Evolutionary conservation across 768 basidiomycete species (phyloP).

Genomic region (Mrakia frigida): DNA sequence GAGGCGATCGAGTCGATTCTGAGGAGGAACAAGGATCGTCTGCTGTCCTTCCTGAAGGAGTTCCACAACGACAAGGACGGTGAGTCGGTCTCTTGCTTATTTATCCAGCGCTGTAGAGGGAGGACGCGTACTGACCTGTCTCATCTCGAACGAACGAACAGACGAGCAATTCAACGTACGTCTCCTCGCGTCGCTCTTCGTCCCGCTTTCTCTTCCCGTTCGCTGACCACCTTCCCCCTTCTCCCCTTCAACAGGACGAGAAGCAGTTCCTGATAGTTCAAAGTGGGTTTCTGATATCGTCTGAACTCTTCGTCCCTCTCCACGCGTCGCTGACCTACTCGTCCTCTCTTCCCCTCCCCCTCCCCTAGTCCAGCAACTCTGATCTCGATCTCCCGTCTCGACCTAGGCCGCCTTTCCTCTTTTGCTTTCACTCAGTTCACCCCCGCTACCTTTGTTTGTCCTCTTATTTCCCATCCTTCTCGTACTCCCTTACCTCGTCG

Average conservation of each 20-base stretch:
- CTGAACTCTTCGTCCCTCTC: background rate
- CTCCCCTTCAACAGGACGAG: conserved; percentile 60
- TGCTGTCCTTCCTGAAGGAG: conserved; percentile 76
- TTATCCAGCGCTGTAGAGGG: background rate
- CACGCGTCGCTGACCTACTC: background rate
- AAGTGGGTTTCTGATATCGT: too few species aligned
- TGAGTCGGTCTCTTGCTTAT: conserved; percentile 33
- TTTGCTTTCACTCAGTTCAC: background rate
- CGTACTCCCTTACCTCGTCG: background rate
- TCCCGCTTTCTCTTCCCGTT: background rate
- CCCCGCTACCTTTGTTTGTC: background rate
- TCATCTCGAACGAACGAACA: conserved; percentile 39
- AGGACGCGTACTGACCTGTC: background rate
- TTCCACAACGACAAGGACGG: conserved; percentile 99
- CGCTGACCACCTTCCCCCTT: conserved; percentile 14
- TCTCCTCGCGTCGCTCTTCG: conserved; percentile 28
- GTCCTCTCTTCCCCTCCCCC: background rate
- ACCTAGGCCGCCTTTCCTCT: background rate
- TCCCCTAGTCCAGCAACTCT: background rate
- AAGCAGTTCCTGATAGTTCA: conserved; percentile 93
- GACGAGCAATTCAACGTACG: conserved; percentile 90
- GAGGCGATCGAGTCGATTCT: conserved; percentile 88
- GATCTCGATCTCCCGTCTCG: background rate
- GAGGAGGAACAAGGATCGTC: conserved; percentile 86
- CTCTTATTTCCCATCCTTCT: background rate